Evolutionary conservation across 495 filamentous ascomycete species (phyloP), one percentile per base, ranked within the genome.

Genomic region (Opeltia flavorubescens): DNA sequence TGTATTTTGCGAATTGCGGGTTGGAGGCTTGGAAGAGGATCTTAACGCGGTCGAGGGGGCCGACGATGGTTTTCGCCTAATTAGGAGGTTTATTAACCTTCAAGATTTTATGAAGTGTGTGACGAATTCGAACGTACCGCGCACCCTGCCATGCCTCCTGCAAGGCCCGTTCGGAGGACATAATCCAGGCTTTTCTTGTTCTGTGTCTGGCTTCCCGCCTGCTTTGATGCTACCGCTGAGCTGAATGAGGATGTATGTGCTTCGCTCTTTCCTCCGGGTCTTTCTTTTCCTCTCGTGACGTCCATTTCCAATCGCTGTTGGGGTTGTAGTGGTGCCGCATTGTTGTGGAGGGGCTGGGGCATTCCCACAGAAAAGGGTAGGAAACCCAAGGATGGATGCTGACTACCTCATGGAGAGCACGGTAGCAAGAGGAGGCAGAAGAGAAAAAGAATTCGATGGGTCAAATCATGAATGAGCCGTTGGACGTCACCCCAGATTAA

Each of bases 1-100:
- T 77, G 61, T 96, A 96, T 65, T 91, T 94, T 25, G 80, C 71
- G 60, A 94, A 98, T 54, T 93, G 82, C 4, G 91, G 91, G 59
- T 88, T 95, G 48, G 83, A 84, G 44, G 91, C 81, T 65, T 98
- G 91, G 69, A 98, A 96, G 43, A 98, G 82, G 60, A 98, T 98
- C 63, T 98, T 98, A 58, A 98, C 91, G 36, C 91, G 81, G 67
- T 98, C 91, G 46, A 98, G 84, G 28, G 91, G 91, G 23, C 85
- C 91, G 12, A 98, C 94, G 15, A 93, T 69, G 1, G 89, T 95
- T 72, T 98, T 98, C 52, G 85, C 91, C 87, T 95, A 48, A n/a
- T 11, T 33, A 58, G 34, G 56, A 20, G 39, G 24, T 45, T 5
- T 29, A 15, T 24, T 42, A 31, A n/a, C 18, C 11, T 26, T 15